Base-by-base conservation (phyloP, 208 protist species). In the Acanthamoeba healyi region DNA sequence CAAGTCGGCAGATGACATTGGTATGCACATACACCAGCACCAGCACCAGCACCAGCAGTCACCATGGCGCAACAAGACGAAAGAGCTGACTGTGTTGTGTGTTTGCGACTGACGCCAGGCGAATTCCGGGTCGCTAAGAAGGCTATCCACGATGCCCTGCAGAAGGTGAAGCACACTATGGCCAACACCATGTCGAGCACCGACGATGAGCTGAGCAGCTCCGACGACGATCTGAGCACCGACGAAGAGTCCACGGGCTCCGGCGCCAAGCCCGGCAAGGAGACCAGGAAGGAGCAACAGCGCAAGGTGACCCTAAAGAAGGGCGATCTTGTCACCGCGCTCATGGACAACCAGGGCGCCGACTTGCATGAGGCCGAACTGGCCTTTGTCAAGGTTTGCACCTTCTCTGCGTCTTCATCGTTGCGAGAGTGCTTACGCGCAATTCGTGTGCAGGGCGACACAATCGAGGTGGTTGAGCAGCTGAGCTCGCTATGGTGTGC, bases 281-380 rank as follows among this genome's bases (percentile, higher is more conserved):
- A 15, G 10, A 54, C 49, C 10, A 54, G 10, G 49, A 19, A 6
- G 10, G 42, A 79, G 29, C 10, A 5, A 79, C 10, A 5, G 38
- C 36, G 7, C 6, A 6, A 54, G 70, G 10, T 17, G 38, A 7
- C 10, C 12, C 38, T 79, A 4, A 7, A 32, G 29, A 79, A 79
- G 70, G 70, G 70, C 38, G 70, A 79, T 24, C 7, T 79, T 9
- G 70, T 79, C 12, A 7, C 24, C 15, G 70, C 70, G 29, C 10
- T 42, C 29, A 24, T 44, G 14, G 70, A 79, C 70, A 79, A 79
- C 70, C 70, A 42, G 5, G 70, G 70, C 24, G 12, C 70, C 6
- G 70, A 79, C 38, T 24, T 79, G 14, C 70, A 79, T n/a, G 70
- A 79, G 26, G 70, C 70, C 24, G 70, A 79, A 32, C 70, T 79